Base-by-base conservation (phyloP, 2,329 filamentous ascomycete genomes). In the Arthrobotrys sphaeroides region DNA sequence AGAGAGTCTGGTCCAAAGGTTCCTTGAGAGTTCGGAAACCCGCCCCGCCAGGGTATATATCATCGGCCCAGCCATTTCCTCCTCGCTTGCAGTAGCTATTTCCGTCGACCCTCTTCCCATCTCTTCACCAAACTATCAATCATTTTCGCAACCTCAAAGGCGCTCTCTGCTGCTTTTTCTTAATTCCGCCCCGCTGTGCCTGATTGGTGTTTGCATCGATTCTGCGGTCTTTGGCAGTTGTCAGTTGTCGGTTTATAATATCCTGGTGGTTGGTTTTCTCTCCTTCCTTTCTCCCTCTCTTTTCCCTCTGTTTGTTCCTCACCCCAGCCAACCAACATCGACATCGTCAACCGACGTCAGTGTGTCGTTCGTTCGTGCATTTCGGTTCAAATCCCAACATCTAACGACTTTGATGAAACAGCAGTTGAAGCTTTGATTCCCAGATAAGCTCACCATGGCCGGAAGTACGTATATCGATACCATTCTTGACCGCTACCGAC, bases 391-490 rank as follows among this genome's bases (percentile, higher is more conserved):
- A n/a, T n/a, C n/a, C 28, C 64, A 18, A 47, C 16, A 26, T 53
- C 53, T 74, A 61, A 61, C 61, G 18, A 51, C 16, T 42, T 38
- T 43, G 45, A 62, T 28, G 18, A 51, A 51, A 18, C 24, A n/a
- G 43, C 13, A 65, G 68, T 47, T 31, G 18, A 42, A 55, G 40
- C 13, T 13, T 49, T 7, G 22, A 47, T 55, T 53, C 24, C 43
- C 47, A 6, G 22, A 26, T 26, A 62, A n/a, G 55, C 31, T 36
- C 70, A 74, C 43, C 43, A 74, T 74, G 70, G 70, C 70, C 47
- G 70, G 70, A 74, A 74, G 70, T 74, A 62, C 47, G 70, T 68
- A 67, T 55, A 28, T 47, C 16, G 2, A 16, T 47, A 18, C 18
- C 43, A 18, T 47, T 28, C 38, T 33, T n/a, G n/a, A n/a, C n/a